Percentiles rank a stretch among this genome's conserved stretches.
Conservation (phyloP, 768 basidiomycete species). For the Psilocybe azurescens region DNA sequence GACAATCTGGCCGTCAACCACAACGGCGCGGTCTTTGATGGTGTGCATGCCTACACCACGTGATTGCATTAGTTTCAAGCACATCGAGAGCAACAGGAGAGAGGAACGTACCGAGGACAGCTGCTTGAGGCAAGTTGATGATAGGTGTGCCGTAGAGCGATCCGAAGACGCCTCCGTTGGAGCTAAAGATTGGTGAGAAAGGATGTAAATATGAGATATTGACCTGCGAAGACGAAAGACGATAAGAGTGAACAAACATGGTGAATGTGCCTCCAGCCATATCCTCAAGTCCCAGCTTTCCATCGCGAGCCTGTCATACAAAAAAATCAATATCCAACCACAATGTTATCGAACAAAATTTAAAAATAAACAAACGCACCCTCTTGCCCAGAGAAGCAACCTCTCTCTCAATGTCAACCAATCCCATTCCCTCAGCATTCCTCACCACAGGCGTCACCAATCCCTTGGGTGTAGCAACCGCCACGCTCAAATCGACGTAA, state of each 20-base stretch:
- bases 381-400: constrained; percentile 92
- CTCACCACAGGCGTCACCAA: constrained; percentile 95
- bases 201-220: not conserved
- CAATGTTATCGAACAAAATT: not conserved
- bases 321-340: constrained; percentile 14
- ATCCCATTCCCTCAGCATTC: constrained; percentile 85
- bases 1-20: constrained; percentile 94
- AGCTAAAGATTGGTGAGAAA: constrained; percentile 51
- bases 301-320: constrained; percentile 71
- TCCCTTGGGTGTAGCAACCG: constrained; percentile 97
- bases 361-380: constrained; percentile 39
- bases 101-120: constrained; percentile 74
- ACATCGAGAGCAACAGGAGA: not conserved
- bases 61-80: constrained; percentile 3
- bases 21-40: constrained; percentile 90
- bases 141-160: constrained; percentile 98
- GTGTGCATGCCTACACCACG: constrained; percentile 79
- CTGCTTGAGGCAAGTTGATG: constrained; percentile 95
- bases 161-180: constrained; percentile 98
- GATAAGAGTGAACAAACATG: constrained; percentile 61
- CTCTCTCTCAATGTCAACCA: constrained; percentile 92
- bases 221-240: not conserved
- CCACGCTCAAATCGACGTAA: constrained; percentile 93
- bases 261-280: constrained; percentile 99
- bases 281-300: constrained; percentile 95